phyloP scores from a whole-genome alignment of 805 yeast species.

The Wickerhamomyces ciferrii region DNA sequence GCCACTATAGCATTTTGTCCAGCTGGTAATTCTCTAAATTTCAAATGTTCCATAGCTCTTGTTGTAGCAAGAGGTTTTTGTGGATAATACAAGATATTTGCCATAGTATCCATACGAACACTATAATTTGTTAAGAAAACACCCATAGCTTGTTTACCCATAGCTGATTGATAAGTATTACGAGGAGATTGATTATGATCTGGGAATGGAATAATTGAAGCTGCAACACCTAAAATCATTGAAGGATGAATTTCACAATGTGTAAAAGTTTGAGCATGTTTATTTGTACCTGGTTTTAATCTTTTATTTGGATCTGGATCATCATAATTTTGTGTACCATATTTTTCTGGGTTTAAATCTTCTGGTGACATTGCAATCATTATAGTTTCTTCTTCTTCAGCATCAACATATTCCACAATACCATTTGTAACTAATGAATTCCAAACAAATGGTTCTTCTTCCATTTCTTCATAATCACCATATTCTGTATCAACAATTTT shows the following conservation, averaged over 20 bases:
- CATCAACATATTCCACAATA: conserved; percentile 93
- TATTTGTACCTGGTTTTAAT: conserved; percentile 62
- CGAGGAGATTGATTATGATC: conserved; percentile 99
- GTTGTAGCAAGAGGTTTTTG: conserved; percentile 98
- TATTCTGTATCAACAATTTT: conserved; percentile 62
- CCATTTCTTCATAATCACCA: conserved; percentile 43
- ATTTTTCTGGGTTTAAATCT: conserved; percentile 68
- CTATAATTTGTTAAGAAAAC: conserved; percentile 92
- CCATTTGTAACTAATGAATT: conserved; percentile 77
- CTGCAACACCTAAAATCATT: conserved; percentile 98
- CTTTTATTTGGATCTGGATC: conserved; percentile 56
- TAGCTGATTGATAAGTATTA: conserved; percentile 98
- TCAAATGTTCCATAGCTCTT: conserved; percentile 94
- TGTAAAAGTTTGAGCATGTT: conserved; percentile 79
- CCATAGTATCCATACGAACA: conserved; percentile 99
- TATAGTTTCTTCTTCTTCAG: conserved; percentile 97
- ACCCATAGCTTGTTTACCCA: conserved; percentile 99
- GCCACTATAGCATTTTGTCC: conserved; percentile 99
- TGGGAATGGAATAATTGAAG: conserved; percentile 98
- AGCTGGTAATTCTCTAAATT: conserved; percentile 97
- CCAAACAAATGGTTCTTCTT: conserved; percentile 71
- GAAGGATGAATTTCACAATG: conserved; percentile 99
- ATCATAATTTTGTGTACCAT: conserved; percentile 32
- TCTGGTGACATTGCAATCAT: conserved; percentile 99
- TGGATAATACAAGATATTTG: conserved; percentile 93